Evolutionary conservation across 768 basidiomycete species (phyloP).

Genomic region (Tubosaeta sp.): DNA sequence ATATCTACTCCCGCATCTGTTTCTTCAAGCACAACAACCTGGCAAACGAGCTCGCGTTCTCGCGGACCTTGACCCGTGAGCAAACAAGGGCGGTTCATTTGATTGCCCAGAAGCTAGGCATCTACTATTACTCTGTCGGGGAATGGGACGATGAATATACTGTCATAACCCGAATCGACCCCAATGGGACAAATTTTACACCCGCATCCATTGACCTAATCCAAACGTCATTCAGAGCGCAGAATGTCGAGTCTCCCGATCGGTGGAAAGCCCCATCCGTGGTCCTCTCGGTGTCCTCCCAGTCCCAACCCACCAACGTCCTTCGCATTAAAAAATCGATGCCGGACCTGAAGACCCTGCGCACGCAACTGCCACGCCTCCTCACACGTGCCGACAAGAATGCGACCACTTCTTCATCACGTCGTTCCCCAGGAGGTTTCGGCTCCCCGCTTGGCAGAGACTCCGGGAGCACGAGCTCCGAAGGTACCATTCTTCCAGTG

Average conservation of each 20-base stretch:
- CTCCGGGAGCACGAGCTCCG: slow-evolving; percentile 30
- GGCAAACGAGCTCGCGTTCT: slow-evolving; percentile 96
- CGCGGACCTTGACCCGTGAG: slow-evolving; percentile 73
- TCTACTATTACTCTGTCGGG: slow-evolving; percentile 93
- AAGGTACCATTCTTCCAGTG: slow-evolving; percentile 60
- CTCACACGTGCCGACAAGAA: slow-evolving; percentile 81
- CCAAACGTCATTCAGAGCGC: slow-evolving; percentile 14
- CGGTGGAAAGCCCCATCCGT: slow-evolving; percentile 79
- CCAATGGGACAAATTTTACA: slow-evolving; percentile 58
- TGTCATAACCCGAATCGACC: slow-evolving; percentile 89
- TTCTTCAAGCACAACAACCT: slow-evolving; percentile 97
- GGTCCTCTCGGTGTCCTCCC: slow-evolving; percentile 58
- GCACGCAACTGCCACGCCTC: slow-evolving; percentile 73
- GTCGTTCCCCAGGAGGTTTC: slow-evolving; percentile 69
- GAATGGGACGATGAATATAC: slow-evolving; percentile 92
- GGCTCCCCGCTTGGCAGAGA: slow-evolving; percentile 58
- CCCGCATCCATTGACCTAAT: slow-evolving; percentile 9
- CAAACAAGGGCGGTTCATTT: slow-evolving; percentile 92
- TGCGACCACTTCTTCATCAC: slow-evolving; percentile 78
- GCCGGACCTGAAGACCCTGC: slow-evolving; percentile 93
- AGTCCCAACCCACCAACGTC: slow-evolving; percentile 42
- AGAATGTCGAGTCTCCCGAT: slow-evolving; percentile 48
- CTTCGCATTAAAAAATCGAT: slow-evolving; percentile 96
- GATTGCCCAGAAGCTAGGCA: slow-evolving; percentile 92
- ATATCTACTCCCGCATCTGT: slow-evolving; percentile 94